Evolutionary conservation across 1,284 basidiomycete species (phyloP).

Genomic region (Nidula niveotomentosa): DNA sequence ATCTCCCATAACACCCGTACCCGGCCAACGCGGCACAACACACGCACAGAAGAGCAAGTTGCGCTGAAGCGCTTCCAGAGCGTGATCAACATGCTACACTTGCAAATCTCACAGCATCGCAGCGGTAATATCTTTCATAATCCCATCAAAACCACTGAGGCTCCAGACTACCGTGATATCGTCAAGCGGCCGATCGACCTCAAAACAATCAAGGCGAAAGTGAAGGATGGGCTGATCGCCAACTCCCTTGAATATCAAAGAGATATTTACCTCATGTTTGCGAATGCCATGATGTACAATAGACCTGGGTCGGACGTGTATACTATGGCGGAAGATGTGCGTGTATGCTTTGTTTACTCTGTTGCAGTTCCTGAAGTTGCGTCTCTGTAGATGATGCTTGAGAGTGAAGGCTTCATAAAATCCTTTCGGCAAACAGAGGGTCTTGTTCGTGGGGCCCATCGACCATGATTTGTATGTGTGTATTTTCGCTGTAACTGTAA

Average conservation of each 20-base stretch:
- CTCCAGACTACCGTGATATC: constrained; percentile 88
- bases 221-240: constrained; percentile 80
- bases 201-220: constrained; percentile 81
- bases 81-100: constrained; percentile 78
- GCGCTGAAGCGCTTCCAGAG: constrained; percentile 77
- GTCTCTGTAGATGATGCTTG: constrained; percentile 74
- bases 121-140: constrained; percentile 90
- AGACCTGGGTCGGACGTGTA: constrained; percentile 80
- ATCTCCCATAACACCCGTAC: constrained; percentile 27
- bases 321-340: constrained; percentile 86
- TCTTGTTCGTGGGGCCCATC: constrained; percentile 45
- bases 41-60: constrained; percentile 42
- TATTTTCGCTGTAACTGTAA: not conserved
- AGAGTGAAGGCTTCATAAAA: constrained; percentile 77
- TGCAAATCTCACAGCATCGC: constrained; percentile 80
- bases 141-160: constrained; percentile 85
- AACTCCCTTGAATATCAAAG: constrained; percentile 86
- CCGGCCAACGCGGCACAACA: constrained; percentile 27
- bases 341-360: constrained; percentile 14
- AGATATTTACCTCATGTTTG: constrained; percentile 91
- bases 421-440: constrained; percentile 79
- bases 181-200: constrained; percentile 92
- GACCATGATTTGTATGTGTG: constrained; percentile 19
- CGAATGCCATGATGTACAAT: constrained; percentile 97
- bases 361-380: too few species aligned